A percentile compares a stretch with the other conserved stretches of the same genome.
phyloP scores from a whole-genome alignment of 768 basidiomycete genomes.

The Roridomyces roridus region DNA sequence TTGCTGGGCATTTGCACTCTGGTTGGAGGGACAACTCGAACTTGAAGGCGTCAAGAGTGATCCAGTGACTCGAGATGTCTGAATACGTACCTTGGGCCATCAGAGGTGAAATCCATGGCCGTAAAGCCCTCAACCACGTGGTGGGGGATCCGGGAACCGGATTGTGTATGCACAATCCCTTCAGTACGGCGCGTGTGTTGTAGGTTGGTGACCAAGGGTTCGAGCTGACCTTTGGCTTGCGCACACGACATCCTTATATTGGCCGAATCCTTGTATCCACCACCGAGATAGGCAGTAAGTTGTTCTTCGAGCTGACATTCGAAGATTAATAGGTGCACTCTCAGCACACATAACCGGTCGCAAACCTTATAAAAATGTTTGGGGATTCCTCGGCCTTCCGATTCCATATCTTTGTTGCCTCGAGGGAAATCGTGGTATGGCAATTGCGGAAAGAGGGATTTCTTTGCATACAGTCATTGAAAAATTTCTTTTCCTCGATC shows the following conservation, averaged over 20 bases:
- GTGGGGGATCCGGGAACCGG: too few relatives aligned
- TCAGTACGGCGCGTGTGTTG: conserved; percentile 4
- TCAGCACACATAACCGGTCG: not conserved
- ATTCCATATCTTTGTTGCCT: conserved; percentile 1
- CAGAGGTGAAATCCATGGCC: too few relatives aligned
- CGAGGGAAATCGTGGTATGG: not conserved
- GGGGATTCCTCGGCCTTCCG: not conserved
- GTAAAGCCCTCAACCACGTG: too few relatives aligned
- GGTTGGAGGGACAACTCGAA: too few relatives aligned
- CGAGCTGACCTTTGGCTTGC: not conserved
- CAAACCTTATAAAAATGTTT: conserved; percentile 11
- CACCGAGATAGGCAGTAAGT: conserved; percentile 9
- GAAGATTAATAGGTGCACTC: not conserved
- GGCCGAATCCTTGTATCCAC: conserved; percentile 1
- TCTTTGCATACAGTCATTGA: conserved; percentile 28
- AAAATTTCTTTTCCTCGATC: conserved; percentile 26
- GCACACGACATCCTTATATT: conserved; percentile 7
- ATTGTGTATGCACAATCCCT: conserved; percentile 1
- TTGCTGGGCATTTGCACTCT: too few relatives aligned
- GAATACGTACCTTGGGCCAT: too few relatives aligned
- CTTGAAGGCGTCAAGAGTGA: too few relatives aligned
- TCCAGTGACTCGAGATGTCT: too few relatives aligned
- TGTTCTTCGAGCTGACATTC: conserved; percentile 6
- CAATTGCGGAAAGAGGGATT: not conserved
- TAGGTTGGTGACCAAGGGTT: not conserved